These are phyloP conservation scores for Apophysomyces elegans DNA, from an alignment of 371 early-diverging fungal genomes.

Conservation along the genomic window DNA sequence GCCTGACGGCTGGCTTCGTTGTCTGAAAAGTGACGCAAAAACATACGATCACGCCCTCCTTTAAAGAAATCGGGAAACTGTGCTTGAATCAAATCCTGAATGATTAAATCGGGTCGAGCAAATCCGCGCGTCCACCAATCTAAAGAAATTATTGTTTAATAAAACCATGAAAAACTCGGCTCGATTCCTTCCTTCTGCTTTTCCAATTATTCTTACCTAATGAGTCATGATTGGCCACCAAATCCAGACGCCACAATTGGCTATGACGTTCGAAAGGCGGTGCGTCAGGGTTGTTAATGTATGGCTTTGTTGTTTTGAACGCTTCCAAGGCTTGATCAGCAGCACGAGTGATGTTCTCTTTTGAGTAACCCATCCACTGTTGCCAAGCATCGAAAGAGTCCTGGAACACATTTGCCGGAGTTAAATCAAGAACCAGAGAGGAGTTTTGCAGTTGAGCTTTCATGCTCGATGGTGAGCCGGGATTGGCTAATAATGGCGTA, in stretches of 20 bases:
- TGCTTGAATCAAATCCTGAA: slow-evolving; percentile 36
- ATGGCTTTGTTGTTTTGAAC: slow-evolving; percentile 15
- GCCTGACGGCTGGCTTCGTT: slow-evolving; percentile 15
- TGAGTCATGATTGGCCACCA: slow-evolving; percentile 23
- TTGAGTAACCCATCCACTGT: slow-evolving; percentile 25
- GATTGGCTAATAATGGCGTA: slow-evolving; percentile 17
- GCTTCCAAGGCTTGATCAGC: slow-evolving; percentile 12
- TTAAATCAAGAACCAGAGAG: slow-evolving; percentile 36
- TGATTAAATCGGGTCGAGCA: slow-evolving; percentile 37
- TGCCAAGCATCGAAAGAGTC: slow-evolving; percentile 24
- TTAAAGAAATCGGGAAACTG: slow-evolving; percentile 36
- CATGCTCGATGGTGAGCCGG: slow-evolving; percentile 29
- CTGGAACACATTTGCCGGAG: slow-evolving; percentile 18
- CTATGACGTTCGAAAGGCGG: slow-evolving; percentile 36
- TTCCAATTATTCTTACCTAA: slow-evolving; percentile 22
- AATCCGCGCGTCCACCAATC: slow-evolving; percentile 38
- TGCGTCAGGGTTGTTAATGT: slow-evolving; percentile 29
- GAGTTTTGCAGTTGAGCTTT: slow-evolving; percentile 32
- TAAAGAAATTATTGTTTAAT: slow-evolving; percentile 11
- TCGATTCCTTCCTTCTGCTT: slow-evolving; percentile 7
- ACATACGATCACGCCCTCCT: slow-evolving; percentile 23
- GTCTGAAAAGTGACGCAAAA: slow-evolving; percentile 32
- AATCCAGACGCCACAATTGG: slow-evolving; percentile 36
- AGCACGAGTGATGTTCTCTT: slow-evolving; percentile 15
- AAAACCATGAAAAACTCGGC: background rate